These are phyloP conservation scores for Striga asiatica DNA, from an alignment of 257 asterid species.

Conservation along the genomic window DNA sequence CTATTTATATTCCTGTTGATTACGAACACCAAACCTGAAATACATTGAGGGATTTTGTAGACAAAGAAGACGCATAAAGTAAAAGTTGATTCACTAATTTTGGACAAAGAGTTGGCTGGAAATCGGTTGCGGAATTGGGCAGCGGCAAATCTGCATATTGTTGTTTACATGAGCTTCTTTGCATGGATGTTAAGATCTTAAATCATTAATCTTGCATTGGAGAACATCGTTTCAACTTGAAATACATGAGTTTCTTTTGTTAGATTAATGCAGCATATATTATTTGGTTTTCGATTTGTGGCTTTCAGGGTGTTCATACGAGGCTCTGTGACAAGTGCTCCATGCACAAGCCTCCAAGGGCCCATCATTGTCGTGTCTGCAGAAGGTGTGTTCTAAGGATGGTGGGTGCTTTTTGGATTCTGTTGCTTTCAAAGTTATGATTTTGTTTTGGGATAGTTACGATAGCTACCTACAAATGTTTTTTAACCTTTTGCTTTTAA, in stretches of 20 bases:
- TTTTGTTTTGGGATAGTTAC: background rate
- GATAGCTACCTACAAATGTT: background rate
- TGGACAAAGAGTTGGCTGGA: too few species aligned
- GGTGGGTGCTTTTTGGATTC: constrained; percentile 45
- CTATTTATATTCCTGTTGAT: too few species aligned
- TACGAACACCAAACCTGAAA: background rate
- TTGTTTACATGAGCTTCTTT: too few species aligned
- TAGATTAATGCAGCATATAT: constrained; percentile 6
- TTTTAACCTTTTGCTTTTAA: background rate
- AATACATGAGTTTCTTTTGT: background rate
- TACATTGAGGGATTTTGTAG: background rate
- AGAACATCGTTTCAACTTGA: background rate
- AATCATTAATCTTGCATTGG: background rate
- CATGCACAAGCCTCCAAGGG: constrained; percentile 67
- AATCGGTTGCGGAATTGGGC: too few species aligned
- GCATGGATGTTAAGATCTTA: background rate
- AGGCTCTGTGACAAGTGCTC: constrained; percentile 72
- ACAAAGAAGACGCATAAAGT: too few species aligned
- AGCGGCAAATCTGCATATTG: too few species aligned
- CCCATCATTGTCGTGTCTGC: constrained; percentile 97
- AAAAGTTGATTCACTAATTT: too few species aligned
- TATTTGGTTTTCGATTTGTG: constrained; percentile 13
- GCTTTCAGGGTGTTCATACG: constrained; percentile 26
- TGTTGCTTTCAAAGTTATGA: background rate
- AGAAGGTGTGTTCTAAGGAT: constrained; percentile 84